Base-by-base conservation (phyloP, 2,329 filamentous ascomycete genomes). In the Colletotrichum somersetense region DNA sequence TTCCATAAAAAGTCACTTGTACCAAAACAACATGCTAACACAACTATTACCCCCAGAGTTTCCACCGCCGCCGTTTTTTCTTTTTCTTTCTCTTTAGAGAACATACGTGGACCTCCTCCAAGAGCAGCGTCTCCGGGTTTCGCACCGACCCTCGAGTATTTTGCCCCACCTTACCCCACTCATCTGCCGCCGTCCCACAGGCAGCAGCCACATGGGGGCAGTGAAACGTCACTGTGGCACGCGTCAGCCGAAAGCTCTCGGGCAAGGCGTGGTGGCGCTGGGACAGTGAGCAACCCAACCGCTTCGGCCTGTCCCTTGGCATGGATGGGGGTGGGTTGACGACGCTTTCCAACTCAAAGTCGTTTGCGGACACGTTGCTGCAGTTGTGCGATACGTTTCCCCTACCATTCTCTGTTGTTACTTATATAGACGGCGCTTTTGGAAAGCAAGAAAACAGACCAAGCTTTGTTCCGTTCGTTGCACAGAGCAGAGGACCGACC, bases 151-250 rank as follows among this genome's bases (percentile, higher is more conserved):
- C 30, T 30, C 30, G 30, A 30, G 30, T 30, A 5, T 30, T 3
- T 2, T 4, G 30, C 4, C 30, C 30, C 30, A 4, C 30, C 30
- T 5, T 30, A 30, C 30, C 30, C 30, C 30, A 30, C 30, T 30
- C 30, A 5, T 30, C 30, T 30, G 30, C 30, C 30, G 30, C 3
- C 26, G 26, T 30, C 35, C 40, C 64, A 71, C 44, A 68, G 57
- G 68, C 65, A 62, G 63, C 67, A 33, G 65, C 18, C n/a, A 61
- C 44, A 16, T 42, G 14, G 14, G 5, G 52, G 38, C 35, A 30
- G 50, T 42, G 56, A 52, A 4, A 71, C 68, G 68, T 71, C 68
- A 63, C 68, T 69, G 69, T 69, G 69, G 69, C 69, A 72, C 69
- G 59, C 66, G 69, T 72, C 65, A 64, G 53, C 52, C 40, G 10